Evolutionary conservation across 768 basidiomycete species (phyloP), one percentile per base, ranked within the genome.

Genomic region (Tylopilus sp.): DNA sequence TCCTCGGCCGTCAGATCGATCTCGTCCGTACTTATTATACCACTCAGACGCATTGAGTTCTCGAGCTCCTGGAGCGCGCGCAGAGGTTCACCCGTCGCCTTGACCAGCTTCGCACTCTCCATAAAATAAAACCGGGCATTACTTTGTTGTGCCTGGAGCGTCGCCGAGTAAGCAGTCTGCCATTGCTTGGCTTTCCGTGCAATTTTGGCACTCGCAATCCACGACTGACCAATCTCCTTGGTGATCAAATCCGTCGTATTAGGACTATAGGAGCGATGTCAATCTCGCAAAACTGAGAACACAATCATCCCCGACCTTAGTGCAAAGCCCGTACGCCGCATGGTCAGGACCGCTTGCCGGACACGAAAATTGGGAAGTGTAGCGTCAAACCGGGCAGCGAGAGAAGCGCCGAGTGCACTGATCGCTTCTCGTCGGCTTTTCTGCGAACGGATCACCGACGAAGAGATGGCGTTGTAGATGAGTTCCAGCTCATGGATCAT

Each of bases 111-210:
- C 1, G 91, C 90, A 61, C 86, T 92, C 65, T 98, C 90, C 44
- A 98, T 77, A 70, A 95, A 97, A 17, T 86, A 81, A 63, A 86
- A 93, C 0, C 79, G 78, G 1, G 83, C 79, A 20, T 81, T 76
- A 56, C 75, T 76, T 61, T 91, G 85, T 50, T 85, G 80, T 0
- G 94, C 92, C 69, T 99, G 97, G 0, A 99, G 77, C 56, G 89
- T 82, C 6, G 97, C 94, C 62, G 91, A 97, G 66, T 98, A 99
- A 2, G 97, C 93, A 0, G 95, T 98, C 71, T 98, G 95, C 76
- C 83, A 86, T 65, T 98, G 94, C 0, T 91, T 88, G 3, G 94
- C 90, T 65, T 98, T 99, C 30, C 97, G 77, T 30, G 97, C 97
- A 50, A 94, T 93, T 66, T 95, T 98, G n/a, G 95, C 88, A 53